phyloP scores from a whole-genome alignment of 192 early-diverging fungal species.

The Kickxella alabastrina region DNA sequence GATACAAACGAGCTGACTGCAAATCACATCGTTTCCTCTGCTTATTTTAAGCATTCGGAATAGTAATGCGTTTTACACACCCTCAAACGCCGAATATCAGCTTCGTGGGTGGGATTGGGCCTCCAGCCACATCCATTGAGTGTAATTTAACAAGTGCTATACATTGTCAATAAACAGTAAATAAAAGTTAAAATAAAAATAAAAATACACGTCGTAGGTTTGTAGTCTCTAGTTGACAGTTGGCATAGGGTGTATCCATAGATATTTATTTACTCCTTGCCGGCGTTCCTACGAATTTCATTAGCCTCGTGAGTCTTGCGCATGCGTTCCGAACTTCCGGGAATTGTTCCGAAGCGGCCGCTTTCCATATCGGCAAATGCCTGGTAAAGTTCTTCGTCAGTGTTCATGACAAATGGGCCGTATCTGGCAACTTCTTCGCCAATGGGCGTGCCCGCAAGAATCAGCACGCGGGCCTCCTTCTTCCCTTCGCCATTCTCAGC shows the following conservation, averaged over 20 bases:
- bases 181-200: not conserved
- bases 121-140: too few species aligned
- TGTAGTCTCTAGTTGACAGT: not conserved
- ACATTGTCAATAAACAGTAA: slow-evolving; percentile 1
- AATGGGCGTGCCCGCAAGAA: slow-evolving; percentile 59
- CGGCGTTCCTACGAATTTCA: slow-evolving; percentile 21
- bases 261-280: slow-evolving; percentile 21
- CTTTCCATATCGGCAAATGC: slow-evolving; percentile 33
- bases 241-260: too few species aligned
- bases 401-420: slow-evolving; percentile 64
- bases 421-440: slow-evolving; percentile 62
- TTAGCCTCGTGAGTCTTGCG: slow-evolving; percentile 50
- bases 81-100: too few species aligned
- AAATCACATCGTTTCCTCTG: too few species aligned
- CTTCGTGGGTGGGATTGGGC: too few species aligned
- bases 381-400: slow-evolving; percentile 44
- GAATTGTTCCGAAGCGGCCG: slow-evolving; percentile 45
- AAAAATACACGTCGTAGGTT: not conserved
- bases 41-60: too few species aligned
- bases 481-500: slow-evolving; percentile 27
- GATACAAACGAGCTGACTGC: too few species aligned
- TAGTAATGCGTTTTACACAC: too few species aligned
- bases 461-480: slow-evolving; percentile 54
- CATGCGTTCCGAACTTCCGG: slow-evolving; percentile 47
- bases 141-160: too few species aligned